Conservation (phyloP, 129 eudicot genomes). For the carrot (Daucus carota) region DH1_v3.0 NC_030385.2:46876501-46877000, state of each 20-base stretch:
- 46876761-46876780: conserved; percentile 65
- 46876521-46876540: conserved; percentile 51
- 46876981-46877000: conserved; percentile 40
- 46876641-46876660: conserved; percentile 48
- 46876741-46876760: conserved; percentile 66
- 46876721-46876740: conserved; percentile 69
- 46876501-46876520: conserved; percentile 26
- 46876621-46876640: conserved; percentile 33
- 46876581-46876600: conserved; percentile 54
- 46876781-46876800: conserved; percentile 13
- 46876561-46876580: conserved; percentile 31
- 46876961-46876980: conserved; percentile 27
- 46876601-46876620: conserved; percentile 40
- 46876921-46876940: conserved; percentile 22
- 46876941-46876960: conserved; percentile 26
- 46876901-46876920: conserved; percentile 47
- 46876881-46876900: conserved; percentile 39
- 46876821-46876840: background rate
- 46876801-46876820: background rate
- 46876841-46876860: conserved; percentile 15
- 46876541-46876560: conserved; percentile 47
- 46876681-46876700: conserved; percentile 53
- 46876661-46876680: conserved; percentile 35
- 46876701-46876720: conserved; percentile 31
- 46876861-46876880: conserved; percentile 12